Evolutionary conservation across 2,329 filamentous ascomycete genomes (phyloP).

Genomic region (Nemania bipapillata): DNA sequence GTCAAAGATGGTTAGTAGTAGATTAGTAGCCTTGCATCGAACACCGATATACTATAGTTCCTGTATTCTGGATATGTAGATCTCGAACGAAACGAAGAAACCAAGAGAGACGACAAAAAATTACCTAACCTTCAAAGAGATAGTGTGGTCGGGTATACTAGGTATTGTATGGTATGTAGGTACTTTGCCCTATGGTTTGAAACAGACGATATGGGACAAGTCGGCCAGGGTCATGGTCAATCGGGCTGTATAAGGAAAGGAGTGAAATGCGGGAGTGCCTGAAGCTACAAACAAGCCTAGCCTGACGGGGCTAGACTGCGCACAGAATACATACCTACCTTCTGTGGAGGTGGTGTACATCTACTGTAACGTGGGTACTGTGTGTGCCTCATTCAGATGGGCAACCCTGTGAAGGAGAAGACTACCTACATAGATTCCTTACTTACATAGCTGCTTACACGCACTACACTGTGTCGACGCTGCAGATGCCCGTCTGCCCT

Average conservation of each 20-base stretch:
- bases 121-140: not conserved
- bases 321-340: not conserved
- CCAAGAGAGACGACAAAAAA: not conserved
- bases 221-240: constrained; percentile 15
- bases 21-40: not conserved
- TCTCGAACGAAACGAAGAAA: not conserved
- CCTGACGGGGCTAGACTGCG: constrained; percentile 8
- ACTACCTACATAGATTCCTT: too few species aligned
- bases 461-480: constrained; percentile 10
- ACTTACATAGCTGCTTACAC: too few species aligned
- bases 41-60: not conserved
- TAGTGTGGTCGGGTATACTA: too few species aligned
- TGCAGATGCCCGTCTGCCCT: constrained; percentile 12
- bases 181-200: constrained; percentile 4
- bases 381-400: too few species aligned
- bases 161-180: too few species aligned
- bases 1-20: not conserved
- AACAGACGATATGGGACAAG: constrained; percentile 18
- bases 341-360: not conserved
- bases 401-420: not conserved
- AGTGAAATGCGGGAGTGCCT: constrained; percentile 30
- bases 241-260: constrained; percentile 22
- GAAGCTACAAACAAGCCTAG: constrained; percentile 12
- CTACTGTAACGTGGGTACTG: not conserved
- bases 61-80: constrained; percentile 4